Evolutionary conservation across 345 rosid species (phyloP), one percentile per base, ranked within the genome.

Genomic region (Melaleuca quinquenervia): DNA sequence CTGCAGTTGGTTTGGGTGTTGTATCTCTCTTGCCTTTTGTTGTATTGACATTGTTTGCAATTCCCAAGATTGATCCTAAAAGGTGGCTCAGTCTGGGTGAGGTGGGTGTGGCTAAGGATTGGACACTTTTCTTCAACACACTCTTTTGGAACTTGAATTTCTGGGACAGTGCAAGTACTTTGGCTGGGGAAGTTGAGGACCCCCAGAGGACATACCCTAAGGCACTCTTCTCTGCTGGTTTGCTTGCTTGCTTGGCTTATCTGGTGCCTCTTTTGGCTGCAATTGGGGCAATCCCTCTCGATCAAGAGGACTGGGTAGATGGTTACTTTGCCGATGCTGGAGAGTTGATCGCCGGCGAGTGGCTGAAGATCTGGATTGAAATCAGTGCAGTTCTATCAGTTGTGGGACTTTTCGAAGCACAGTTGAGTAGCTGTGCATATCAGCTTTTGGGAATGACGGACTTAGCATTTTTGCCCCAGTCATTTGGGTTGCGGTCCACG

Each of bases 371-470:
- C 3, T 96, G 96, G 94, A 52, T 94, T 36, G 92, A 92, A 87
- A 32, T 94, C 1, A 96, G 98, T 9, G 93, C 96, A 3, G 97
- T 95, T 52, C 86, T 96, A 21, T 95, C 98, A 1, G 92, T 89
- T 3, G 90, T 95, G 26, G 98, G 98, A 8, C 89, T 97, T 22
- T 97, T 91, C 44, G 97, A 96, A 87, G 99, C 98, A 49, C 96
- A 96, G 83, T 50, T 97, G 88, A 96, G 98, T 36, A 93, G 98
- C 60, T 86, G 95, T 82, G 94, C 93, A 18, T 94, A 92, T 62
- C 97, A 93, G 86, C 86, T 94, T 27, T 85, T 90, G 27, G 95
- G 97, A 12, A 93, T 94, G 97, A 93, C 96, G 2, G 88, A 93
- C 82, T 86, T 93, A 50, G 95, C 94, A 1, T n/a, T 88, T 27